Evolutionary conservation across 2,329 filamentous ascomycete genomes (phyloP).

Genomic region (Aspergillus thermomutatus): DNA sequence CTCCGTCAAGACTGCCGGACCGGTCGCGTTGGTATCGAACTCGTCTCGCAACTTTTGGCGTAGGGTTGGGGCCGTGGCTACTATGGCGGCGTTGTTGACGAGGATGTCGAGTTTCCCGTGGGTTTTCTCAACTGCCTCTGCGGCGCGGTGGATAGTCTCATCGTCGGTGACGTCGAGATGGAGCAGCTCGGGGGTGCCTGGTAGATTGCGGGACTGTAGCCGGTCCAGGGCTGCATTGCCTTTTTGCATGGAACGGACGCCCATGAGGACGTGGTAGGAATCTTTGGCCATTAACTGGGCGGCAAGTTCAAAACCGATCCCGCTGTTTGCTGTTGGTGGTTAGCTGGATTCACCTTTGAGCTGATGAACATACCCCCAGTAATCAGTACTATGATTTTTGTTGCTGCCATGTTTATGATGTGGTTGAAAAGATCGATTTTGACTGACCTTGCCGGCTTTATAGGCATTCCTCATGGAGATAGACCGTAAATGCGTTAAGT

Average conservation of each 20-base stretch:
- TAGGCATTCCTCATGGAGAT: too few relatives aligned
- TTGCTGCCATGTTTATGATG: background rate
- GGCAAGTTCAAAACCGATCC: constrained; percentile 32
- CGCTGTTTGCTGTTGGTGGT: constrained; percentile 1
- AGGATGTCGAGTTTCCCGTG: constrained; percentile 25
- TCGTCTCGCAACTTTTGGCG: constrained; percentile 6
- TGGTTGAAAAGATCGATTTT: too few relatives aligned
- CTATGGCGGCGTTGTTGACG: constrained; percentile 24
- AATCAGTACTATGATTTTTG: background rate
- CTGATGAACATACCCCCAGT: background rate
- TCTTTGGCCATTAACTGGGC: constrained; percentile 25
- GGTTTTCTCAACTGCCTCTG: constrained; percentile 6
- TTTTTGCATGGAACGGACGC: constrained; percentile 30
- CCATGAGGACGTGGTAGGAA: constrained; percentile 37
- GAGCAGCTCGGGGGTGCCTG: constrained; percentile 26
- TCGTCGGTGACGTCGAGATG: constrained; percentile 35
- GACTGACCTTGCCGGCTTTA: too few relatives aligned
- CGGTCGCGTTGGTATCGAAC: constrained; percentile 38
- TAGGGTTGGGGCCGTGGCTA: background rate
- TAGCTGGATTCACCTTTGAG: background rate
- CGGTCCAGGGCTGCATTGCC: constrained; percentile 29
- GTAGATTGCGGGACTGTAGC: constrained; percentile 22
- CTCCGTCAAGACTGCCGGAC: constrained; percentile 30
- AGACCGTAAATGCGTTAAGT: too few relatives aligned
- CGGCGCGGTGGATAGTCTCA: constrained; percentile 25